Percentiles rank a stretch among this genome's conserved stretches.
Evolutionary conservation across 1,139 yeast species (phyloP).

Genomic region (Kazachstania sp.): DNA sequence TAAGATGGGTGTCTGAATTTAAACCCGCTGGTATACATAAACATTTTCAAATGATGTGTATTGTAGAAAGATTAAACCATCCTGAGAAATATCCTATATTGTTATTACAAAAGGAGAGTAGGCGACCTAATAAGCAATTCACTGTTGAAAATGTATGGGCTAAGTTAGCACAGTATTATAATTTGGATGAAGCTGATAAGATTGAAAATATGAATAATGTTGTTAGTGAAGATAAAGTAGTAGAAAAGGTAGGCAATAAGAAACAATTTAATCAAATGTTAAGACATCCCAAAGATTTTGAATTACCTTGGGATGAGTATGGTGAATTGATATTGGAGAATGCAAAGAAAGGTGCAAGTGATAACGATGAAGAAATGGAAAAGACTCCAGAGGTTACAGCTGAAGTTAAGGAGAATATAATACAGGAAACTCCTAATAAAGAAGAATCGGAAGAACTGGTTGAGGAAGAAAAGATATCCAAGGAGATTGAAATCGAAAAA

Average conservation of each 20-base stretch:
- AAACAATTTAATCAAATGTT: conserved; percentile 5
- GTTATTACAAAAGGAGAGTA: conserved; percentile 23
- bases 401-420: neutral
- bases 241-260: neutral
- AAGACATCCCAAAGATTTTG: conserved; percentile 30
- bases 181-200: conserved; percentile 48
- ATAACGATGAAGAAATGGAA: neutral
- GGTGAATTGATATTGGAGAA: conserved; percentile 36
- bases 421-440: no score
- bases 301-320: conserved; percentile 39
- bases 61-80: conserved; percentile 45
- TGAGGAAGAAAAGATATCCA: no score
- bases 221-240: neutral
- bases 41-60: conserved; percentile 49
- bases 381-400: neutral
- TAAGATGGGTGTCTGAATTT: conserved; percentile 56
- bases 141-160: conserved; percentile 50
- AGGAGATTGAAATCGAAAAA: no score
- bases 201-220: conserved; percentile 32
- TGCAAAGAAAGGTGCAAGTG: conserved; percentile 27
- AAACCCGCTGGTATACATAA: conserved; percentile 54
- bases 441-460: no score
- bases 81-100: conserved; percentile 28
- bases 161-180: conserved; percentile 46
- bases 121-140: conserved; percentile 29